Evolutionary conservation across 345 rosid genomes (phyloP).

Genomic region (Heritiera littoralis): DNA sequence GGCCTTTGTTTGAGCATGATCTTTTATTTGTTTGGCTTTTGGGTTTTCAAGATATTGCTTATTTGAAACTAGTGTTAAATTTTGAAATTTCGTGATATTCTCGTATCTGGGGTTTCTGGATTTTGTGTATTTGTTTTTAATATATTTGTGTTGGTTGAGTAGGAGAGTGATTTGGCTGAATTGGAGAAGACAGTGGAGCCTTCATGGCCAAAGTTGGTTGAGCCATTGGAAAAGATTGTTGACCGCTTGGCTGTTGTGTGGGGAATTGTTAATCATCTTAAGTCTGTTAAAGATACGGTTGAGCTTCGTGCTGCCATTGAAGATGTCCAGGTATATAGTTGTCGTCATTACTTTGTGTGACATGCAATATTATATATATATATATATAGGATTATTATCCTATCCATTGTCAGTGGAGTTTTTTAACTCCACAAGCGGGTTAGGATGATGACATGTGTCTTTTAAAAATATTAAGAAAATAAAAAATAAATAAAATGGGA

Average conservation of each 20-base stretch:
- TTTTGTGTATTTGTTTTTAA: slow-evolving; percentile 19
- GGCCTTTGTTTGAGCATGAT: neutral
- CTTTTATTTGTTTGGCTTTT: neutral
- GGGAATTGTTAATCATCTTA: slow-evolving; percentile 82
- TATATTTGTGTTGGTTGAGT: slow-evolving; percentile 5
- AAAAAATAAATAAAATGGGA: too few species aligned
- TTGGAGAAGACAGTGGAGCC: slow-evolving; percentile 73
- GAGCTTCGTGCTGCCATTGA: slow-evolving; percentile 92
- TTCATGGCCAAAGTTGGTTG: slow-evolving; percentile 85
- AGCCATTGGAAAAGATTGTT: slow-evolving; percentile 79
- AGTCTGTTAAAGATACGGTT: slow-evolving; percentile 76
- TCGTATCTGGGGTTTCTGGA: slow-evolving; percentile 6
- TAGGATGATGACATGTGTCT: too few species aligned
- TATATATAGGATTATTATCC: too few species aligned
- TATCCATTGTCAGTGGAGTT: too few species aligned
- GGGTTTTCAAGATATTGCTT: neutral
- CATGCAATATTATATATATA: neutral
- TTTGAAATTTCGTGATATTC: neutral
- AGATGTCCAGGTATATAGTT: slow-evolving; percentile 71
- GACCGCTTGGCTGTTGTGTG: slow-evolving; percentile 69
- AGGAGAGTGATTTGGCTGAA: slow-evolving; percentile 79
- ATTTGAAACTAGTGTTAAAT: neutral
- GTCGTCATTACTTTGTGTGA: neutral
- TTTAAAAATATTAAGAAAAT: too few species aligned
- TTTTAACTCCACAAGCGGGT: too few species aligned